Evolutionary conservation across 2,329 filamentous ascomycete species (phyloP).

Genomic region (Diaporthe destruens): DNA sequence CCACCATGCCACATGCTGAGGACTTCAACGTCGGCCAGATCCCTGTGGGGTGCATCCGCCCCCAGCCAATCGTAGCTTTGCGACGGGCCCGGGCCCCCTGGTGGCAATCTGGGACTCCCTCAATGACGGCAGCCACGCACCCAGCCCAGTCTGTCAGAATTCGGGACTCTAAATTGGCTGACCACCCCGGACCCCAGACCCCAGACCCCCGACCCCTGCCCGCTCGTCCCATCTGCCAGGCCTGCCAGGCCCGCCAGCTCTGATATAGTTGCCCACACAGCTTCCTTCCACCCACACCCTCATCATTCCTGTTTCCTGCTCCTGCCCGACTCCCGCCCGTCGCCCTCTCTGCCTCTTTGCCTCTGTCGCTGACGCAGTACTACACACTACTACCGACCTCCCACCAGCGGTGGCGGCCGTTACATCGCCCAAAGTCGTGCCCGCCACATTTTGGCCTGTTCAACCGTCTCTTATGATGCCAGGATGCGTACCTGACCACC

Average conservation of each 20-base stretch:
- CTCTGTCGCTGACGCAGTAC: too few relatives aligned
- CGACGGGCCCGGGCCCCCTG: background rate
- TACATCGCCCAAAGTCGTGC: conserved; percentile 4
- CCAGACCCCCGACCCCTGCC: background rate
- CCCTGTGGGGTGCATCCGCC: background rate
- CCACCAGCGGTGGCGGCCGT: conserved; percentile 16
- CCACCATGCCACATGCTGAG: too few relatives aligned
- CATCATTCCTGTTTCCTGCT: conserved; percentile 26
- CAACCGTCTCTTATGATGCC: background rate
- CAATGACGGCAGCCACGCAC: conserved; percentile 17
- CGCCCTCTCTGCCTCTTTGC: too few relatives aligned
- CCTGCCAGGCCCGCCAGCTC: background rate
- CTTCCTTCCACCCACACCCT: too few relatives aligned
- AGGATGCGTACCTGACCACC: background rate
- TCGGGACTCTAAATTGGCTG: conserved; percentile 28
- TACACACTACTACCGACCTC: too few relatives aligned
- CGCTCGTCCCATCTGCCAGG: background rate
- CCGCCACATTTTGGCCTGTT: background rate
- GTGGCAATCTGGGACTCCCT: conserved; percentile 12
- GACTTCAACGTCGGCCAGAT: background rate
- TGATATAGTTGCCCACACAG: conserved; percentile 5
- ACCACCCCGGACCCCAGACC: background rate
- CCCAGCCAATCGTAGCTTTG: conserved; percentile 3
- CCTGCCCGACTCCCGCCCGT: conserved; percentile 26
- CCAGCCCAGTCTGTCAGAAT: conserved; percentile 23